Evolutionary conservation across 306 rosid species (phyloP).

Genomic region (Vicia sativa): DNA sequence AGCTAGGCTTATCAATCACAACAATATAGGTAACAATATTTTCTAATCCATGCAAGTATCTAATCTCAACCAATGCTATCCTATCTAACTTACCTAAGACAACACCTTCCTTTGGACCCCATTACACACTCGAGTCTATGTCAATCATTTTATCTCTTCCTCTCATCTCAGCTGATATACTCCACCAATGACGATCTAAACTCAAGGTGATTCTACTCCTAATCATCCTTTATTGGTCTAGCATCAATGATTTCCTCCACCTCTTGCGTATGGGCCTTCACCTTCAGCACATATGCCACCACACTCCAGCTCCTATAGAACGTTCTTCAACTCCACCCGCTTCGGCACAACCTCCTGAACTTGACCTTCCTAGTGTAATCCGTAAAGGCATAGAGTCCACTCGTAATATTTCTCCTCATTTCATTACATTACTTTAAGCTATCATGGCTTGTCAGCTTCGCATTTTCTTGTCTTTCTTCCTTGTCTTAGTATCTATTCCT

Average conservation of each 20-base stretch:
- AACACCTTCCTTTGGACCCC: neutral
- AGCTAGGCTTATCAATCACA: slow-evolving; percentile 7
- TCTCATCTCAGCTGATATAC: neutral
- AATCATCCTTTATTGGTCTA: neutral
- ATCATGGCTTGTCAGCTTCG: neutral
- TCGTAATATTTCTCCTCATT: neutral
- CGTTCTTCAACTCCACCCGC: neutral
- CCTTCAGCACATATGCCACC: neutral
- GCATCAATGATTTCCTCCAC: neutral
- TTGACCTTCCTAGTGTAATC: neutral
- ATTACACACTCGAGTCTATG: neutral
- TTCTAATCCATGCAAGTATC: neutral
- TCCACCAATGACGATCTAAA: neutral
- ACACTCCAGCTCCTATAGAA: neutral
- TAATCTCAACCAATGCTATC: neutral
- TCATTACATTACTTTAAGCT: neutral
- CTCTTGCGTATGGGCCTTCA: neutral
- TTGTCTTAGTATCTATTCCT: slow-evolving; percentile 1
- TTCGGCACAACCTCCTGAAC: neutral
- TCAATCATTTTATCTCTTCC: neutral
- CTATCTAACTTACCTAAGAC: neutral
- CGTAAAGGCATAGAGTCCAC: neutral
- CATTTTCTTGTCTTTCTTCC: neutral
- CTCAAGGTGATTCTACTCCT: neutral
- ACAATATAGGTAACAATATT: slow-evolving; percentile 6